Evolutionary conservation across 495 filamentous ascomycete species (phyloP).

Genomic region (Darksidea phi): DNA sequence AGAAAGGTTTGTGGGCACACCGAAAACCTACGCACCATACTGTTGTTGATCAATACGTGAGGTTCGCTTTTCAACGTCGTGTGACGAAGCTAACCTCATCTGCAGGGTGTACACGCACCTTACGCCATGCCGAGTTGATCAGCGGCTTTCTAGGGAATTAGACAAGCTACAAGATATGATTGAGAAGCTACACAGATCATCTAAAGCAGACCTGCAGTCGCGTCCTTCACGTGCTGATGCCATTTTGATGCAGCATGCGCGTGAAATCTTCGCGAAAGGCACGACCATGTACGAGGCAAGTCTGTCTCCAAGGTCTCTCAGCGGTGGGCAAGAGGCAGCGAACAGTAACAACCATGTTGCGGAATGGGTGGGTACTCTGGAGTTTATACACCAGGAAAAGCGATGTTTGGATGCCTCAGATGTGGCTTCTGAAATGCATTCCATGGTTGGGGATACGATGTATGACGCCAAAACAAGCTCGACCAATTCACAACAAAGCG

Average conservation of each 20-base stretch:
- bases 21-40: conserved; percentile 23
- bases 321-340: conserved; percentile 15
- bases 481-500: conserved; percentile 28
- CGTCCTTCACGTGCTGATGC: conserved; percentile 23
- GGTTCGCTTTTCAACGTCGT: conserved; percentile 9
- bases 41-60: conserved; percentile 31
- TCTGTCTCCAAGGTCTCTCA: conserved; percentile 10
- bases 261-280: conserved; percentile 22
- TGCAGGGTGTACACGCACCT: conserved; percentile 17
- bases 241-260: conserved; percentile 21
- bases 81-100: conserved; percentile 16
- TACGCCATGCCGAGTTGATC: conserved; percentile 18
- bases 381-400: conserved; percentile 19
- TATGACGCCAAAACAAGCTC: conserved; percentile 28
- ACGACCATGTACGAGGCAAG: conserved; percentile 14
- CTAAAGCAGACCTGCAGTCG: conserved; percentile 16
- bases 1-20: conserved; percentile 20
- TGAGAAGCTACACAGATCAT: conserved; percentile 26
- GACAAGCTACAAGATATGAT: conserved; percentile 17
- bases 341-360: conserved; percentile 23
- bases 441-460: conserved; percentile 18
- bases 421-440: conserved; percentile 2
- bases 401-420: too few relatives aligned
- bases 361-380: conserved; percentile 25
- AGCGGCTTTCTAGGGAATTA: conserved; percentile 18